These are phyloP conservation scores for Rutstroemia sp. DNA, from an alignment of 2,329 filamentous ascomycete genomes.

Conservation along the genomic window DNA sequence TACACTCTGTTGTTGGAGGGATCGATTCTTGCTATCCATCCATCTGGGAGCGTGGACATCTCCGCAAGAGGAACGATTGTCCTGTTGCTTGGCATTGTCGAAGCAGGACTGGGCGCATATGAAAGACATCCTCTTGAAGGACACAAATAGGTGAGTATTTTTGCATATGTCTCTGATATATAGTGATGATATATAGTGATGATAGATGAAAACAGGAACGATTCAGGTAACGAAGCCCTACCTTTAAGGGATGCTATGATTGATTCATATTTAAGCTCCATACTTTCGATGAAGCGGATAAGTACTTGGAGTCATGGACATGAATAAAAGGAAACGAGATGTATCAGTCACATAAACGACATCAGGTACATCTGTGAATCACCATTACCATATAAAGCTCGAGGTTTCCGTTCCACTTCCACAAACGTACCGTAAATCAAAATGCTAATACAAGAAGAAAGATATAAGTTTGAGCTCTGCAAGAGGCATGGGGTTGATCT, in stretches of 20 bases:
- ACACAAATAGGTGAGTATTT: too few species aligned
- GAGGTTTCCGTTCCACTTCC: not conserved
- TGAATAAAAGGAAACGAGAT: not conserved
- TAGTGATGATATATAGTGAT: too few species aligned
- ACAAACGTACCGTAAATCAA: not conserved
- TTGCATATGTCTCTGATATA: too few species aligned
- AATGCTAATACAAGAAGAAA: not conserved
- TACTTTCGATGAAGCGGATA: not conserved
- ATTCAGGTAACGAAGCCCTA: too few species aligned
- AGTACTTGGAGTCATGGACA: not conserved
- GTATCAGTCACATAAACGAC: not conserved
- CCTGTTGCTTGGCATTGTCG: not conserved
- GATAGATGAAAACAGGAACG: too few species aligned
- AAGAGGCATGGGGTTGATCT: constrained; percentile 1
- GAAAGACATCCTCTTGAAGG: not conserved
- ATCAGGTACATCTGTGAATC: not conserved
- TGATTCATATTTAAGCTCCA: too few species aligned
- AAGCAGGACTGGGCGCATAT: not conserved
- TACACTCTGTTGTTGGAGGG: constrained; percentile 1
- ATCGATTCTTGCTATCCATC: constrained; percentile 3
- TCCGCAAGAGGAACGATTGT: not conserved
- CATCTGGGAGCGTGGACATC: not conserved
- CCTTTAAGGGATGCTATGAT: too few species aligned
- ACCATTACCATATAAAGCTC: not conserved
- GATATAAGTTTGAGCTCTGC: constrained; percentile 1